Base-by-base conservation (phyloP, 192 early-diverging fungal genomes). In the Entomortierella lignicola region DNA sequence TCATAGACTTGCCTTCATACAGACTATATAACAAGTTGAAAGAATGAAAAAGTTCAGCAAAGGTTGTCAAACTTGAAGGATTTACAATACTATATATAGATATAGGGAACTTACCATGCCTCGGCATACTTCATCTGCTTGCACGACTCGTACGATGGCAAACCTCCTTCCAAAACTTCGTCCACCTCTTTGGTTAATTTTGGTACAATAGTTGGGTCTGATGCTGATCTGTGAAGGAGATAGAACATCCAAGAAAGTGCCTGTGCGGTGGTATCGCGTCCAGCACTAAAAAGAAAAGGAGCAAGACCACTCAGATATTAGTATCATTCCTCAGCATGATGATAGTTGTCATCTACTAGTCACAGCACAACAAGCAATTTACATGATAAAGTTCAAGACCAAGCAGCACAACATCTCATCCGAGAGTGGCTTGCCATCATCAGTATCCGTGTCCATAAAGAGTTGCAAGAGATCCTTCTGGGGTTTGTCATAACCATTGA, bases 361-460 rank as follows among this genome's bases (percentile, higher is more conserved):
- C 34, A 37, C 34, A 37, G 34, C 34, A 20, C 15, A 3, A 20
- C 25, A 21, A 20, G 1, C 11, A 20, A 44, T 39, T 23, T 56
- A 69, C 51, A 69, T 79, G 39, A 66, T 72, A 26, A 88, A 81
- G 66, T 86, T 88, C 7, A 87, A 37, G 15, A 85, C 55, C 18
- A 86, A 42, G 51, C 87, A 85, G 26, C 64, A 69, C 26, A 88
- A 79, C 65, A 87, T 82, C 43, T 74, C 63, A 37, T 83, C 80
- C 4, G 69, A 71, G 2, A 84, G 56, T 4, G 27, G 59, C 50
- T 60, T 39, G 41, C 85, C 86, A 61, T 84, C 69, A n/a, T 85
- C 84, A 1, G 52, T 61, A 52, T 66, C 69, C 57, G 64, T 71
- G 27, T 81, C 55, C 81, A 89, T 79, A 63, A 86, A 87, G 29